Evolutionary conservation across 2,329 filamentous ascomycete genomes (phyloP).

Genomic region (Aschersonia sp.): DNA sequence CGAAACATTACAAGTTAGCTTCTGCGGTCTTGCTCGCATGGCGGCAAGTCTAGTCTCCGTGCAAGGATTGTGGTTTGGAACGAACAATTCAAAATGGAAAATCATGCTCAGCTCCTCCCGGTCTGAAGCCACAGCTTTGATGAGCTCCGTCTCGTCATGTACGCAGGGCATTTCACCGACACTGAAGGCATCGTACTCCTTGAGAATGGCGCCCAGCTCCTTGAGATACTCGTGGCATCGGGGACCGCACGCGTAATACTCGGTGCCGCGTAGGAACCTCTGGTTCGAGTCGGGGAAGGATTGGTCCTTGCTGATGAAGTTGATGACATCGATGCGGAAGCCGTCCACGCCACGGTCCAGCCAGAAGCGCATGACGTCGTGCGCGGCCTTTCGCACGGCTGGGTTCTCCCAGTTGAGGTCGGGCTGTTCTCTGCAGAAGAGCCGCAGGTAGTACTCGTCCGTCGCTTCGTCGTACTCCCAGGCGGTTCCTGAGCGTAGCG

Average conservation of each 20-base stretch:
- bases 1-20: too few relatives aligned
- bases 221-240: constrained; percentile 29
- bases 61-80: background rate
- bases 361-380: constrained; percentile 61
- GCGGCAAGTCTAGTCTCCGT: background rate
- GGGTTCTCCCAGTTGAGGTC: constrained; percentile 68
- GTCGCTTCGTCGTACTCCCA: constrained; percentile 36
- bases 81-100: constrained; percentile 53
- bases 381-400: constrained; percentile 48
- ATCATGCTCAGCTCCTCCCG: constrained; percentile 54
- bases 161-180: constrained; percentile 36
- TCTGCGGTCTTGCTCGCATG: too few relatives aligned
- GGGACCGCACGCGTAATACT: constrained; percentile 39
- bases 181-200: constrained; percentile 33
- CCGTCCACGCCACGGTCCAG: constrained; percentile 51
- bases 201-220: constrained; percentile 27
- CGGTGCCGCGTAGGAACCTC: constrained; percentile 16
- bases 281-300: constrained; percentile 33
- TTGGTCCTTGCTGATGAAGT: constrained; percentile 49
- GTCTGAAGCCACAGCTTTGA: constrained; percentile 36
- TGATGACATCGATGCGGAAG: constrained; percentile 54
- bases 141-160: constrained; percentile 24
- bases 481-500: constrained; percentile 13
- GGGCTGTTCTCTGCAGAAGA: constrained; percentile 58
- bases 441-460: constrained; percentile 44